Evolutionary conservation across 2,329 filamentous ascomycete genomes (phyloP).

Genomic region (Exophiala viscosa): DNA sequence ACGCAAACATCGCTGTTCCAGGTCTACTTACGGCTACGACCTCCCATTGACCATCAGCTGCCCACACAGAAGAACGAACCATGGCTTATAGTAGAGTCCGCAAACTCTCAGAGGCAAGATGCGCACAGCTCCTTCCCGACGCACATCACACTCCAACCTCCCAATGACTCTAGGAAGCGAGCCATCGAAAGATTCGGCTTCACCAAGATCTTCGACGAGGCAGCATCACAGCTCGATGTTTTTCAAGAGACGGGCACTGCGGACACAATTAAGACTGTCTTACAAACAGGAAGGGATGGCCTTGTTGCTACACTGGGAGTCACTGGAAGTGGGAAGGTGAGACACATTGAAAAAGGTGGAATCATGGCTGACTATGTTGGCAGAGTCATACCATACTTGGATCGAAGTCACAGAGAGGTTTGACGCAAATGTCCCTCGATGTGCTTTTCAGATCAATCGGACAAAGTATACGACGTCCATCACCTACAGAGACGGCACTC

Average conservation of each 20-base stretch:
- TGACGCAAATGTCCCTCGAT: conserved; percentile 89
- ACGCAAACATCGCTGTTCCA: conserved; percentile 65
- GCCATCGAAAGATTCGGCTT: conserved; percentile 93
- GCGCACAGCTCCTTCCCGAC: conserved; percentile 48
- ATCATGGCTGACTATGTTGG: not conserved
- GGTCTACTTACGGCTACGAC: conserved; percentile 81
- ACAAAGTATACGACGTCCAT: conserved; percentile 63
- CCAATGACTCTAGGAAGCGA: conserved; percentile 75
- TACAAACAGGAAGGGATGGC: conserved; percentile 82
- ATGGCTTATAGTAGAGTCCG: conserved; percentile 73
- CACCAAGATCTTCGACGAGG: conserved; percentile 86
- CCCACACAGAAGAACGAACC: conserved; percentile 53
- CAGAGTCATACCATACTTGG: conserved; percentile 96
- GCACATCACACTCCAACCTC: conserved; percentile 74
- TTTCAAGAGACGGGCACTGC: conserved; percentile 68
- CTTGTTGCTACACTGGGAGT: conserved; percentile 88
- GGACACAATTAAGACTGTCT: conserved; percentile 65
- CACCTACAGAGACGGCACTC: conserved; percentile 53
- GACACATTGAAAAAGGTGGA: not conserved
- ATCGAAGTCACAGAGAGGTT: conserved; percentile 76
- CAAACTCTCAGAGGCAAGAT: conserved; percentile 34
- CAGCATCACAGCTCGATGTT: conserved; percentile 77
- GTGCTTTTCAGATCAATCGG: conserved; percentile 80
- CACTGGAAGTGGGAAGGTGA: conserved; percentile 94
- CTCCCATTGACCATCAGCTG: conserved; percentile 49